Conservation (phyloP, 495 filamentous ascomycete species). For the Symbiotaphrina buchneri region DNA sequence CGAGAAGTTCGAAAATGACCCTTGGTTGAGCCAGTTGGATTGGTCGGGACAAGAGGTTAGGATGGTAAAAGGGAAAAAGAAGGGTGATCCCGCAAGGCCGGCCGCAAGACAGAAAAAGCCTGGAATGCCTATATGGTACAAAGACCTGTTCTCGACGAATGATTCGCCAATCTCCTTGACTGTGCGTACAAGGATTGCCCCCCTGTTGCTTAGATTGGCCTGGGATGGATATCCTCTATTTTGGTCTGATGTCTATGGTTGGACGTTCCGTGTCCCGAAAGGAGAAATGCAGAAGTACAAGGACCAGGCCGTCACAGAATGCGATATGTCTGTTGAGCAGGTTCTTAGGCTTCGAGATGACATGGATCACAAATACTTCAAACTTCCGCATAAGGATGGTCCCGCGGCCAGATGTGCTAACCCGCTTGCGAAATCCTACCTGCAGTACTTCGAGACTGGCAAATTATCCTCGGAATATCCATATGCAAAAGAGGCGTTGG, state of each 20-base stretch:
- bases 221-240: constrained; percentile 82
- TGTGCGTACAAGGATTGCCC: constrained; percentile 72
- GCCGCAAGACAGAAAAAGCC: constrained; percentile 75
- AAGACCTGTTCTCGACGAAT: constrained; percentile 53
- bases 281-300: constrained; percentile 38
- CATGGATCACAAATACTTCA: constrained; percentile 48
- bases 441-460: constrained; percentile 77
- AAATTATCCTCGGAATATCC: constrained; percentile 65
- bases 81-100: constrained; percentile 52
- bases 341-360: constrained; percentile 42
- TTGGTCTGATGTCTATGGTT: constrained; percentile 85
- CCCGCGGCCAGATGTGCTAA: constrained; percentile 62
- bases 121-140: constrained; percentile 93
- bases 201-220: constrained; percentile 57
- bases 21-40: constrained; percentile 84
- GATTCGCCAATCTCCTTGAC: constrained; percentile 47
- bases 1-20: constrained; percentile 46
- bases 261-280: constrained; percentile 64
- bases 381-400: constrained; percentile 89
- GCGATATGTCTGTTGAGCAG: constrained; percentile 57
- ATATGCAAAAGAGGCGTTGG: constrained; percentile 79
- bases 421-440: constrained; percentile 77
- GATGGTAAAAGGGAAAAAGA: constrained; percentile 81
- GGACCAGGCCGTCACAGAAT: constrained; percentile 43
- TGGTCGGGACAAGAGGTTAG: constrained; percentile 84